Evolutionary conservation across 2,329 filamentous ascomycete species (phyloP), one percentile per base, ranked within the genome.

Genomic region (Aciculosporium take): DNA sequence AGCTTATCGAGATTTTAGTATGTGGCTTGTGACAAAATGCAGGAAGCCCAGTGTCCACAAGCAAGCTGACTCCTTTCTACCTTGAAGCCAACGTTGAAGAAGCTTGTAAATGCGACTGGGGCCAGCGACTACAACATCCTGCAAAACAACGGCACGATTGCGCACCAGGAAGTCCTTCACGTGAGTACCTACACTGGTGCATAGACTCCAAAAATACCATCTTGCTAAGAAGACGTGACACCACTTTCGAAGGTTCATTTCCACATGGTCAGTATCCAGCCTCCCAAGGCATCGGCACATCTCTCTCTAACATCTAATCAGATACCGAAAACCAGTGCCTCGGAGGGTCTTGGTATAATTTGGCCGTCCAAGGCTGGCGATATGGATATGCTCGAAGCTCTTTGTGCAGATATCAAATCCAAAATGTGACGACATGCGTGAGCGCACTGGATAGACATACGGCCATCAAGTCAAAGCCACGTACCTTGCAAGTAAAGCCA

Each of bases 131-230:
- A 86, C 71, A 98, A 98, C 57, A 74, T 98, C 37, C 68, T 98
- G 45, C 91, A 98, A 67, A 98, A 98, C 67, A 98, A 98, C 56
- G 91, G 91, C 40, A 70, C 75, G 18, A 75, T 89, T 54, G 91
- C 91, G 15, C 91, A 98, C 62, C 91, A 96, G 66, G 70, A 82
- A 48, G 89, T 98, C 47, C 82, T 86, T 51, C 91, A 98, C 66
- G 89, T 91, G 66, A 65, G 77, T 46, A 8, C 10, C 21, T 32
- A 17, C 21, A 13, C 17, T 4, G 13, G 17, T 20, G 6, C 23
- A 7, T 24, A 6, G 21, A 9, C n/a, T 13, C 15, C 7, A 23
- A 5, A 7, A n/a, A 13, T n/a, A 21, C n/a, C 5, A 5, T 6
- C 5, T 7, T 25, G 17, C 38, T 40, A 27, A 40, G 23, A n/a